Evolutionary conservation across 129 eudicot species (phyloP).

Genomic region (Calendula officinalis): DNA sequence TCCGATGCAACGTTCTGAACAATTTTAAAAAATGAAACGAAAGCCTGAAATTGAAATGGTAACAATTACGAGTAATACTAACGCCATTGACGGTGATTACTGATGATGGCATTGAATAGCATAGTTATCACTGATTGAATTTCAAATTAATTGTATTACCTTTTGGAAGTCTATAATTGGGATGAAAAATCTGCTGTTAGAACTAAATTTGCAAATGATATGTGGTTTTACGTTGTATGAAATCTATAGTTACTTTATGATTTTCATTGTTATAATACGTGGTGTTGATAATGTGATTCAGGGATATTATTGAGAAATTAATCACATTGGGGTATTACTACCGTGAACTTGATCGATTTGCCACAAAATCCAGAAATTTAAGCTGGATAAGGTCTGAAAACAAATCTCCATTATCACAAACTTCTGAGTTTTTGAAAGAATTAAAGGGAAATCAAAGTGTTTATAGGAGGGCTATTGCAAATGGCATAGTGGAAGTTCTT

Average conservation of each 20-base stretch:
- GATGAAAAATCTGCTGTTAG: conserved; percentile 4
- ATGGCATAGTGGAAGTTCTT: conserved; percentile 79
- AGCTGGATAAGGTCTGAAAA: conserved; percentile 72
- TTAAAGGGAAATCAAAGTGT: conserved; percentile 47
- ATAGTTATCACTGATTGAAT: not conserved
- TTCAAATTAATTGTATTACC: not conserved
- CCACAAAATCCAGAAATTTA: conserved; percentile 64
- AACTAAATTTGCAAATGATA: not conserved
- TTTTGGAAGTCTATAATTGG: conserved; percentile 10
- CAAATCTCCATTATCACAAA: conserved; percentile 40
- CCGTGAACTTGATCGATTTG: conserved; percentile 78
- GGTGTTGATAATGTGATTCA: conserved; percentile 34
- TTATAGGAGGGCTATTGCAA: conserved; percentile 82
- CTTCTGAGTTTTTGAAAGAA: conserved; percentile 41
- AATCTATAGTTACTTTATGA: not conserved
- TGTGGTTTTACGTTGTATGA: conserved; percentile 22
- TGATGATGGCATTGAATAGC: conserved; percentile 7
- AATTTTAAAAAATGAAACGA: not conserved
- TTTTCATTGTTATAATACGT: not conserved
- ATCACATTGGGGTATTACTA: conserved; percentile 78
- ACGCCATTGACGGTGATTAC: conserved; percentile 5
- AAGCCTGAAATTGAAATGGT: conserved; percentile 2
- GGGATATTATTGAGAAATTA: conserved; percentile 79
- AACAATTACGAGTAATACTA: not conserved
- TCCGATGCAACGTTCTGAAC: not conserved